These are phyloP conservation scores for Calvatia gigantea DNA, from an alignment of 768 basidiomycete genomes.

Conservation along the genomic window DNA sequence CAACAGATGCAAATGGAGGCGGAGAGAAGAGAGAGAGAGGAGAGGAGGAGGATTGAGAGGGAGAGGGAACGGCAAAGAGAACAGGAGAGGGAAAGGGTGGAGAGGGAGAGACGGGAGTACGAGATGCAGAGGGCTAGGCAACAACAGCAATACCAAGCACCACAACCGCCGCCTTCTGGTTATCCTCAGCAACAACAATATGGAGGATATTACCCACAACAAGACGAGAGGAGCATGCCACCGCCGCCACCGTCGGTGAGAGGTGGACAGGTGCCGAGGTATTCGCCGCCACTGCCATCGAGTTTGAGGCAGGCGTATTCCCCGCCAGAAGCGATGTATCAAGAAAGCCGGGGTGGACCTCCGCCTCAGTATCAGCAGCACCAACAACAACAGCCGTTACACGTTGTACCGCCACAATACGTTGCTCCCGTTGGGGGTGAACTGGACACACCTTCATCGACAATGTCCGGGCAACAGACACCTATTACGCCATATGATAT, in stretches of 20 bases:
- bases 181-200: conserved; percentile 16
- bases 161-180: too few species aligned
- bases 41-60: conserved; percentile 18
- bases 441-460: conserved; percentile 15
- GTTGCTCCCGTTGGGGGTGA: conserved; percentile 11
- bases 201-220: conserved; percentile 16
- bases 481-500: conserved; percentile 13
- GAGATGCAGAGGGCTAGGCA: conserved; percentile 17
- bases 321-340: background rate
- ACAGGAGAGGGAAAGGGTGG: conserved; percentile 17
- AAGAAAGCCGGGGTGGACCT: background rate
- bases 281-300: conserved; percentile 1
- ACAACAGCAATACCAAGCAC: conserved; percentile 15
- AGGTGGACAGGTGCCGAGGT: background rate
- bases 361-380: conserved; percentile 12
- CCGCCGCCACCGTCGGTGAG: background rate
- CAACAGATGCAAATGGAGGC: conserved; percentile 24
- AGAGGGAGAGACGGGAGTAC: conserved; percentile 14
- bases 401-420: conserved; percentile 24
- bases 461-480: conserved; percentile 9
- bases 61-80: conserved; percentile 19
- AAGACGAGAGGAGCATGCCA: conserved; percentile 16
- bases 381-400: conserved; percentile 28
- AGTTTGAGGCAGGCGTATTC: background rate
- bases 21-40: conserved; percentile 22